A percentile compares a stretch with the other conserved stretches of the same genome.
These are phyloP conservation scores for Coprinopsis marcescibilis DNA, from an alignment of 768 basidiomycete species.

Conservation along the genomic window DNA sequence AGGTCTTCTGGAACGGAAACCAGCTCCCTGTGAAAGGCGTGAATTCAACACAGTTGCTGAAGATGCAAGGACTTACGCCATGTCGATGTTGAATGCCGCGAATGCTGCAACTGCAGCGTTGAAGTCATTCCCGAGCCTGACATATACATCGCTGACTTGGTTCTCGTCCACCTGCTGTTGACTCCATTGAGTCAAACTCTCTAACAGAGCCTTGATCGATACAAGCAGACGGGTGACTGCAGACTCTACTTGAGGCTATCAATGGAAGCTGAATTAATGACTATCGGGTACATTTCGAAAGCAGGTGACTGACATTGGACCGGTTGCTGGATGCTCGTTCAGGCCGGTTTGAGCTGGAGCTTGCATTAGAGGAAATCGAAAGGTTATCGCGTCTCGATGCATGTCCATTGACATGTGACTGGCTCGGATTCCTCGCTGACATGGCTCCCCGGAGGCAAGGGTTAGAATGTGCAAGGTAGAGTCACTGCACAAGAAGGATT, in stretches of 20 bases:
- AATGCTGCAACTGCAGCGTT: conserved; percentile 91
- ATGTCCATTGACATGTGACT: conserved; percentile 30
- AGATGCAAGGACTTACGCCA: conserved; percentile 59
- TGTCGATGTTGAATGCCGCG: conserved; percentile 75
- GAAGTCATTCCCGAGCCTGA: conserved; percentile 94
- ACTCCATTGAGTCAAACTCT: conserved; percentile 85
- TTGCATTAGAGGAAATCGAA: conserved; percentile 41
- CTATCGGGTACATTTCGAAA: conserved; percentile 3
- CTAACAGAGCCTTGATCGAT: conserved; percentile 91
- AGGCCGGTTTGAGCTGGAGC: conserved; percentile 35
- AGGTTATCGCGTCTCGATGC: conserved; percentile 48
- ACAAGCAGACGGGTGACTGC: conserved; percentile 90
- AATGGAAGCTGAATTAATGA: conserved; percentile 6
- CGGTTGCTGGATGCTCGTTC: conserved; percentile 37
- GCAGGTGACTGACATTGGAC: conserved; percentile 27
- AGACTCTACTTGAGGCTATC: conserved; percentile 54
- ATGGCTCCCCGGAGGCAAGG: conserved; percentile 16
- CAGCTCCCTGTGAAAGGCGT: conserved; percentile 59
- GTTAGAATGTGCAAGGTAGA: conserved; percentile 7
- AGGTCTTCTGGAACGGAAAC: conserved; percentile 84
- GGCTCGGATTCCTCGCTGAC: conserved; percentile 23
- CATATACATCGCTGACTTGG: conserved; percentile 95
- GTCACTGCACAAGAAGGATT: conserved; percentile 1
- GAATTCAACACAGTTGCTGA: background rate
- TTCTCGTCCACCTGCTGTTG: conserved; percentile 61